These are phyloP conservation scores for Aspergillus neotritici DNA, from an alignment of 2,329 filamentous ascomycete species.

Conservation along the genomic window DNA sequence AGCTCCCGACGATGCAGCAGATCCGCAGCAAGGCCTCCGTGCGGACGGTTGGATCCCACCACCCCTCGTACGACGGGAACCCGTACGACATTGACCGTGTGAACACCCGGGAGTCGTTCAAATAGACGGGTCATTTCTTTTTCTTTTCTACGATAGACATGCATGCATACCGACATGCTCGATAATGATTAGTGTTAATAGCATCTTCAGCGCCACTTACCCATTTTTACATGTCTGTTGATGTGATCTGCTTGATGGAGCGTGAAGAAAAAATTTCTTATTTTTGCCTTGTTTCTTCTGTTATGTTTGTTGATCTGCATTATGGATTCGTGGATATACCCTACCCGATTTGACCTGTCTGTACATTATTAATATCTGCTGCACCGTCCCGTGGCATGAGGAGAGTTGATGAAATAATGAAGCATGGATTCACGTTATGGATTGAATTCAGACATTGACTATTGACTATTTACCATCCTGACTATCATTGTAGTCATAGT, in stretches of 20 bases:
- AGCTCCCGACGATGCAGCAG: slow-evolving; percentile 17
- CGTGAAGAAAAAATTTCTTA: slow-evolving; percentile 7
- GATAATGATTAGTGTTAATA: slow-evolving; percentile 18
- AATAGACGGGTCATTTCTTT: slow-evolving; percentile 8
- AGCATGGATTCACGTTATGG: neutral
- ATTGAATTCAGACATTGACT: too few relatives aligned
- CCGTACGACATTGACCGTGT: slow-evolving; percentile 43
- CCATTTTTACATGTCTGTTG: slow-evolving; percentile 5
- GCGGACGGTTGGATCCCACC: slow-evolving; percentile 18
- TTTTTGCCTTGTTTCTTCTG: slow-evolving; percentile 2
- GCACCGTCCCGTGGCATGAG: slow-evolving; percentile 7
- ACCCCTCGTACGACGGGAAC: slow-evolving; percentile 38
- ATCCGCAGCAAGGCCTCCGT: slow-evolving; percentile 26
- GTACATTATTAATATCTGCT: slow-evolving; percentile 8
- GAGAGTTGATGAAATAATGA: neutral
- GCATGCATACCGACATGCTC: slow-evolving; percentile 4
- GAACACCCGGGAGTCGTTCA: slow-evolving; percentile 37
- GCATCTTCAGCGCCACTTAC: neutral
- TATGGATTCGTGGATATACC: slow-evolving; percentile 15
- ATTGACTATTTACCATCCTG: slow-evolving; percentile 17
- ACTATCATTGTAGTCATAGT: slow-evolving; percentile 28
- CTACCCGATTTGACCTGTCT: slow-evolving; percentile 9
- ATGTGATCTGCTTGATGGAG: slow-evolving; percentile 10
- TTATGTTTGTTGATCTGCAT: slow-evolving; percentile 2
- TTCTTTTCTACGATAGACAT: neutral